Base-by-base conservation (phyloP, 768 basidiomycete genomes). In the Mycena amicta region DNA sequence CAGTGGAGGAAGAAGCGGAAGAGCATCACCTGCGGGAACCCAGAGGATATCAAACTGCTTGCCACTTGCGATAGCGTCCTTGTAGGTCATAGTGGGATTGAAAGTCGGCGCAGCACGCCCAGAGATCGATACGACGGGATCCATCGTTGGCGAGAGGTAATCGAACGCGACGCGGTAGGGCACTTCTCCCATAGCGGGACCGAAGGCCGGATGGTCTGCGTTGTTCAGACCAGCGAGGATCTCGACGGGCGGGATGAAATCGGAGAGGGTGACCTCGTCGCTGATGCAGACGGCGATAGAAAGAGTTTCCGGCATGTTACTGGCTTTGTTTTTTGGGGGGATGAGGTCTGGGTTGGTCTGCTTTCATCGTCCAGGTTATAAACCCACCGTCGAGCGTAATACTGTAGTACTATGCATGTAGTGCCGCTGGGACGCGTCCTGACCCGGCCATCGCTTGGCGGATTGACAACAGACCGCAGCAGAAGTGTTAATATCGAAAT, bases 11-110 rank as follows among this genome's bases (percentile, higher is more conserved):
- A 46, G 59, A 4, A 23, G 59, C 52, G 15, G 59, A 57, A n/a
- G n/a, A n/a, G n/a, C n/a, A n/a, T n/a, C n/a, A n/a, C n/a, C n/a
- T n/a, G n/a, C n/a, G n/a, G n/a, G n/a, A n/a, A n/a, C n/a, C n/a
- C n/a, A n/a, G n/a, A n/a, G n/a, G n/a, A n/a, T n/a, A n/a, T n/a
- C n/a, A 23, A 53, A 63, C 41, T 63, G 62, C 40, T 53, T 56
- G 8, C 55, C 58, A 2, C 27, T 13, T 6, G 50, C 50, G 4
- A 59, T n/a, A 15, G 58, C 62, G n/a, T 39, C 55, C 15, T 40
- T 40, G 37, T 63, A 63, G 13, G 62, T 63, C 50, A 56, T 25
- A 27, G 62, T 63, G 1, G 62, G 62, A 23, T 53, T 57, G n/a
- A n/a, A n/a, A n/a, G n/a, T n/a, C n/a, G n/a, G n/a, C n/a, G n/a